These are phyloP conservation scores for Pneumocystis sp. DNA, from an alignment of 1,139 yeast genomes.

Conservation along the genomic window DNA sequence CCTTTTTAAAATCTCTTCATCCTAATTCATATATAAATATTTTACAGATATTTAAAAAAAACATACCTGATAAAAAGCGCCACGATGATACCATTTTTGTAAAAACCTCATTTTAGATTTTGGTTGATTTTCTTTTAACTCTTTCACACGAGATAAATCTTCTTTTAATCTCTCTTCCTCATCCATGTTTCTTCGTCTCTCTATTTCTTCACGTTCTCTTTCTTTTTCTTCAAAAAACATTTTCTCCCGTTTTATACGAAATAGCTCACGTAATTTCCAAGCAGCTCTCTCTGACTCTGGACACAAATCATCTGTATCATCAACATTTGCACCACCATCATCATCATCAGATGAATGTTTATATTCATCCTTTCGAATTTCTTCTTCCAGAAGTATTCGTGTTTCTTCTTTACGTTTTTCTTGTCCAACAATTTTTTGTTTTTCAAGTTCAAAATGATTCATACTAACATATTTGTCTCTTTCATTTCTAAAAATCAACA, in stretches of 20 bases:
- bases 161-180: constrained; percentile 22
- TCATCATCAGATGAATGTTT: constrained; percentile 13
- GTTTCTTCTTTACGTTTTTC: constrained; percentile 1
- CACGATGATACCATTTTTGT: constrained; percentile 24
- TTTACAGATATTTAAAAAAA: background rate
- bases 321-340: constrained; percentile 24
- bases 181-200: constrained; percentile 21
- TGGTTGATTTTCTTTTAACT: constrained; percentile 12
- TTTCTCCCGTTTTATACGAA: constrained; percentile 33
- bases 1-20: constrained; percentile 20
- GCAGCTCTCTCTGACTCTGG: constrained; percentile 33
- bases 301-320: constrained; percentile 43
- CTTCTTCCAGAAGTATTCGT: background rate
- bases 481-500: background rate
- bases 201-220: constrained; percentile 29
- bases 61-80: constrained; percentile 24
- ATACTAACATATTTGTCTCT: background rate
- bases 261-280: constrained; percentile 35
- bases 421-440: background rate
- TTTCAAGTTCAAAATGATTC: background rate
- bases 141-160: constrained; percentile 13
- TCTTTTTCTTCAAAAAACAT: constrained; percentile 27
- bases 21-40: background rate
- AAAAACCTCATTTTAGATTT: constrained; percentile 16
- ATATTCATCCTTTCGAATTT: constrained; percentile 3